Percentiles rank a stretch among this genome's conserved stretches.
phyloP scores from a whole-genome alignment of 176 grass and related monocot genomes.

The Dactylis glomerata region DNA sequence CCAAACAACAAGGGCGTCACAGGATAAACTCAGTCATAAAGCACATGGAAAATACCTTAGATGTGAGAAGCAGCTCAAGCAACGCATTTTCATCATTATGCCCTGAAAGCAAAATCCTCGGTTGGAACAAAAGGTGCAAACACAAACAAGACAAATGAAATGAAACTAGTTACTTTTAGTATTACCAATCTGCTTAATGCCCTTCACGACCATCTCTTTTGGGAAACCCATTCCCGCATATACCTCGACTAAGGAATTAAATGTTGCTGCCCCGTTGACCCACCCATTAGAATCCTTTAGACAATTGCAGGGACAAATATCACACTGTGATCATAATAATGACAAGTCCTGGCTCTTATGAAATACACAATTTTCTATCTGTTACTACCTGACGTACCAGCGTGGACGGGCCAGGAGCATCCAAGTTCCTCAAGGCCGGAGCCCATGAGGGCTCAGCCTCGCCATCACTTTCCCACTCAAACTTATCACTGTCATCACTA shows the following conservation, averaged over 20 bases:
- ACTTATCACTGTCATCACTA: constrained; percentile 24
- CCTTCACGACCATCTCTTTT: constrained; percentile 41
- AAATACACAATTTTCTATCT: not conserved
- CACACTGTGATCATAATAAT: constrained; percentile 10
- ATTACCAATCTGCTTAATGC: constrained; percentile 48
- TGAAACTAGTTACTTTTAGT: constrained; percentile 9
- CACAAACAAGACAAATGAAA: constrained; percentile 19
- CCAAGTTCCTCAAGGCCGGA: not conserved
- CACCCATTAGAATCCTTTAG: constrained; percentile 36
- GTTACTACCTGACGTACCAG: constrained; percentile 13
- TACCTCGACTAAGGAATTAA: constrained; percentile 16
- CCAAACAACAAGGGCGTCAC: not conserved
- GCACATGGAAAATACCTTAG: constrained; percentile 30
- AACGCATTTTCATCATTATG: constrained; percentile 60
- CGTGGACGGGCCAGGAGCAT: constrained; percentile 20
- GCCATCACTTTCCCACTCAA: constrained; percentile 35
- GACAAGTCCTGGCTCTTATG: not conserved
- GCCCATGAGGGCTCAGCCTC: constrained; percentile 9
- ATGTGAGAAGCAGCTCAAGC: constrained; percentile 62
- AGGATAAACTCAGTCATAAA: constrained; percentile 2
- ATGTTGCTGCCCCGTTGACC: constrained; percentile 5
- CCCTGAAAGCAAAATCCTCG: constrained; percentile 41
- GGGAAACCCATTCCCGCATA: constrained; percentile 61
- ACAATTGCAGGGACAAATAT: constrained; percentile 23
- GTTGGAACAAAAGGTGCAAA: not conserved